Conservation (phyloP, 2,329 filamentous ascomycete genomes). For the Cercospora nicotianae region DNA sequence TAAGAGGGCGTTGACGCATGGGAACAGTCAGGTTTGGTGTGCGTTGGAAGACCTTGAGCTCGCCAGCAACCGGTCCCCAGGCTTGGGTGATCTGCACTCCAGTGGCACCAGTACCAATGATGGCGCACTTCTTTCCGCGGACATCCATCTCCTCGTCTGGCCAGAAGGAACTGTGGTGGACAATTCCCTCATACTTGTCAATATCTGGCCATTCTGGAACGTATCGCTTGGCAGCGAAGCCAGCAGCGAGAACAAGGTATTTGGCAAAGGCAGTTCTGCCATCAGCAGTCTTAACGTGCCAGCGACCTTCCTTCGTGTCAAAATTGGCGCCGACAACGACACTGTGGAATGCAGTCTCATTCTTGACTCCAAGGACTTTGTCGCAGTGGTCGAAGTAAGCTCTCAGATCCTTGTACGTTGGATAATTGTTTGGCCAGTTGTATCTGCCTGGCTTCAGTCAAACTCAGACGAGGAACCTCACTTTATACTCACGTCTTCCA, state of each 20-base stretch:
- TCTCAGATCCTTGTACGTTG: slow-evolving; percentile 47
- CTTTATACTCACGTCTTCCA: slow-evolving; percentile 43
- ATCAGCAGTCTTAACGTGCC: slow-evolving; percentile 55
- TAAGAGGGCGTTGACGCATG: slow-evolving; percentile 55
- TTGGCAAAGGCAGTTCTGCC: slow-evolving; percentile 53
- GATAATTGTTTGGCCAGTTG: slow-evolving; percentile 25
- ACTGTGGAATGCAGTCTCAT: slow-evolving; percentile 55
- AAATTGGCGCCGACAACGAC: slow-evolving; percentile 57
- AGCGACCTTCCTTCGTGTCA: slow-evolving; percentile 49
- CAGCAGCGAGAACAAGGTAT: slow-evolving; percentile 56
- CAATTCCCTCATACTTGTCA: slow-evolving; percentile 42
- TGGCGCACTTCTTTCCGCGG: slow-evolving; percentile 41
- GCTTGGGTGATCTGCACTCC: slow-evolving; percentile 42
- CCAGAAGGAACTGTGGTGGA: slow-evolving; percentile 47
- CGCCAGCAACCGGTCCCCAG: slow-evolving; percentile 24
- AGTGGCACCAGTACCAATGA: slow-evolving; percentile 46
- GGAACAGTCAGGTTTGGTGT: slow-evolving; percentile 18
- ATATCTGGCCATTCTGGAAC: slow-evolving; percentile 41
- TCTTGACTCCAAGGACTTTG: slow-evolving; percentile 55
- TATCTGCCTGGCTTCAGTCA: slow-evolving; percentile 15
- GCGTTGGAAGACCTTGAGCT: slow-evolving; percentile 27
- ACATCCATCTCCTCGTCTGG: slow-evolving; percentile 32
- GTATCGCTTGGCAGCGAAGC: slow-evolving; percentile 44
- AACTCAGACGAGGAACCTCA: neutral
- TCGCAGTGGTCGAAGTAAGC: slow-evolving; percentile 63